Percentiles rank a stretch among this genome's conserved stretches.
Evolutionary conservation across 2,329 filamentous ascomycete genomes (phyloP).

Genomic region (Neobulgaria alba): DNA sequence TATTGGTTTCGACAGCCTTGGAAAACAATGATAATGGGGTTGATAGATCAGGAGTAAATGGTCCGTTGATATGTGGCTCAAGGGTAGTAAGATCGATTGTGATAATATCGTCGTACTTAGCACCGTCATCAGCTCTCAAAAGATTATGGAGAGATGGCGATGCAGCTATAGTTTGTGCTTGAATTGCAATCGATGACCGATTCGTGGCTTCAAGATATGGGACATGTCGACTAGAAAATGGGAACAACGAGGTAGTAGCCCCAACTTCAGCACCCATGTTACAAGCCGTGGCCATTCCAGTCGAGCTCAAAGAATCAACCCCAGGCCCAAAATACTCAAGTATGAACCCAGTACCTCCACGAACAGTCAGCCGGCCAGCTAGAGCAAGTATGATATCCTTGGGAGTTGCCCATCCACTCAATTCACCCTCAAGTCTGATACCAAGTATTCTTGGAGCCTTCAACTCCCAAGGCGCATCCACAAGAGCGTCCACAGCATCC

Average conservation of each 20-base stretch:
- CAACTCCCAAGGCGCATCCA: constrained; percentile 94
- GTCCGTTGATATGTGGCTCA: constrained; percentile 94
- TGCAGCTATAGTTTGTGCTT: constrained; percentile 25
- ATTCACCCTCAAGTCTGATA: constrained; percentile 72
- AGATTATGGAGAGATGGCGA: constrained; percentile 44
- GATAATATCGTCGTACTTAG: constrained; percentile 84
- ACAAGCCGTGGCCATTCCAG: constrained; percentile 84
- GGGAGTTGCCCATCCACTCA: constrained; percentile 85
- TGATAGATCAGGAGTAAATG: constrained; percentile 91
- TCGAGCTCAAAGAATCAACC: constrained; percentile 80
- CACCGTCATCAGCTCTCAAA: constrained; percentile 69
- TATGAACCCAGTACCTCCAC: constrained; percentile 87
- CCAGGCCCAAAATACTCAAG: constrained; percentile 92
- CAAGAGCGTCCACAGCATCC: constrained; percentile 92
- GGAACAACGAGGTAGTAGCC: constrained; percentile 70
- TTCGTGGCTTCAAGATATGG: constrained; percentile 84
- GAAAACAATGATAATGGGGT: constrained; percentile 89
- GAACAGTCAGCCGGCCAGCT: constrained; percentile 82
- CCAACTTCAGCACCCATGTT: constrained; percentile 85
- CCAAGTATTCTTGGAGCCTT: constrained; percentile 89
- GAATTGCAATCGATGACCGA: constrained; percentile 39
- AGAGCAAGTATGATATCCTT: constrained; percentile 93
- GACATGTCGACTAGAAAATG: constrained; percentile 74
- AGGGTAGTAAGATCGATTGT: constrained; percentile 83
- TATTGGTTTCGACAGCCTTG: constrained; percentile 69